Percentiles rank a stretch among this genome's conserved stretches.
These are phyloP conservation scores for Thielaviopsis ethacetica DNA, from an alignment of 2,329 filamentous ascomycete genomes.

Conservation along the genomic window DNA sequence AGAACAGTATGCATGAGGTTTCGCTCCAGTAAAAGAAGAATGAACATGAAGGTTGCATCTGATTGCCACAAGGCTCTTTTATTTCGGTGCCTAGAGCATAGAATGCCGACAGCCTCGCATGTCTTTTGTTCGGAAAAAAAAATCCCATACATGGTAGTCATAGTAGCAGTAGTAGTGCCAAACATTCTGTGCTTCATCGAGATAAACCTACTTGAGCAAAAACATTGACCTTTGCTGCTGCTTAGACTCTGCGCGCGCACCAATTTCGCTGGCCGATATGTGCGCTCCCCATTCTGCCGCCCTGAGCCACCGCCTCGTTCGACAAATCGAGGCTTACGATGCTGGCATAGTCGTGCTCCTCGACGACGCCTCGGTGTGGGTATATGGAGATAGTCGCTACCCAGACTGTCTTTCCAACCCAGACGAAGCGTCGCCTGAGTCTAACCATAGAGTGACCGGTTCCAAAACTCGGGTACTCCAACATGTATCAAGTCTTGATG, in stretches of 20 bases:
- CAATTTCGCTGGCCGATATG: not conserved
- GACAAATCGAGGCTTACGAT: conserved; percentile 30
- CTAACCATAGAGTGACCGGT: not conserved
- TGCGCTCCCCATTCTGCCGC: not conserved
- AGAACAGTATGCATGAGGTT: not conserved
- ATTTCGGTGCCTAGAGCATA: not conserved
- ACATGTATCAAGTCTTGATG: conserved; percentile 30
- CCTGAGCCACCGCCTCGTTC: conserved; percentile 14
- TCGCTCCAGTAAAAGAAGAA: no score
- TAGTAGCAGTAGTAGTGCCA: not conserved
- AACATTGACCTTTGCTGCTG: not conserved
- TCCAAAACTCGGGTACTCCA: not conserved
- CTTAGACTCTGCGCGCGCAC: not conserved
- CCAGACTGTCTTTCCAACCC: conserved; percentile 23
- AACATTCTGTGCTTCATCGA: not conserved
- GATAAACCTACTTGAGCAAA: no score
- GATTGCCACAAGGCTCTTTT: not conserved
- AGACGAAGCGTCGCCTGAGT: not conserved
- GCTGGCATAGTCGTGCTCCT: conserved; percentile 33
- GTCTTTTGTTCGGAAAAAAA: no score
- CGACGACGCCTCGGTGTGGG: conserved; percentile 28
- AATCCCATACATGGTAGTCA: no score
- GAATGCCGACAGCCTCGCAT: not conserved
- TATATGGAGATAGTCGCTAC: conserved; percentile 43
- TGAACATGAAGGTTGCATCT: not conserved